Evolutionary conservation across 2,329 filamentous ascomycete species (phyloP), one percentile per base, ranked within the genome.

Genomic region (Claviceps quebecensis): DNA sequence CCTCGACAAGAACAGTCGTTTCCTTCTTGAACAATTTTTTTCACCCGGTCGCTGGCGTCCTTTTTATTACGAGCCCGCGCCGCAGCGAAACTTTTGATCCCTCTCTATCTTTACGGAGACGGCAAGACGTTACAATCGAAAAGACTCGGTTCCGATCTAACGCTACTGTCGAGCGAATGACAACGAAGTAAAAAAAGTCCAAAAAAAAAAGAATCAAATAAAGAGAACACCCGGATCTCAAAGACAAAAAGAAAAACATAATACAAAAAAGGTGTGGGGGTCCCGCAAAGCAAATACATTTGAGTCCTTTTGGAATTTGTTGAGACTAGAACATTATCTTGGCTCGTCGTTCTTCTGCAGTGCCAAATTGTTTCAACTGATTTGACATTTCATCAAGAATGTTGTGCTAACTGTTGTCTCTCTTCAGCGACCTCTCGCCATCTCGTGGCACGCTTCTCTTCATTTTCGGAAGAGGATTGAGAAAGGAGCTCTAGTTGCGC

Each of bases 31-130:
- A 37, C 48, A 34, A 63, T 60, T 60, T 61, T 60, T 59, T 64
- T 45, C 19, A 2, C 59, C n/a, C 26, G 75, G 76, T 70, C 75
- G 75, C 76, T 73, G 76, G 76, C 76, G 75, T 75, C 76, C 75
- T 73, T 68, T 50, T 50, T 34, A n/a, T 34, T 61, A 72, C 67
- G 61, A 61, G 59, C 58, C 57, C 34, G 13, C 26, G 29, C 14
- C 17, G 57, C 50, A 49, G 67, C 65, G 64, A 64, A 34, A 63
- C 63, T 53, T 55, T 53, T 55, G 60, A 54, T 50, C 29, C 38
- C 22, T 53, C 22, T 53, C 34, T 29, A 17, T 26, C 37, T 26
- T 17, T 22, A 26, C 40, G 23, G 23, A 16, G 36, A 37, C 29
- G 8, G 14, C 8, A 14, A n/a, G 19, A 17, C 26, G 16, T 36